These are phyloP conservation scores for Hydnomerulius pinastri DNA, from an alignment of 768 basidiomycete species.

Conservation along the genomic window DNA sequence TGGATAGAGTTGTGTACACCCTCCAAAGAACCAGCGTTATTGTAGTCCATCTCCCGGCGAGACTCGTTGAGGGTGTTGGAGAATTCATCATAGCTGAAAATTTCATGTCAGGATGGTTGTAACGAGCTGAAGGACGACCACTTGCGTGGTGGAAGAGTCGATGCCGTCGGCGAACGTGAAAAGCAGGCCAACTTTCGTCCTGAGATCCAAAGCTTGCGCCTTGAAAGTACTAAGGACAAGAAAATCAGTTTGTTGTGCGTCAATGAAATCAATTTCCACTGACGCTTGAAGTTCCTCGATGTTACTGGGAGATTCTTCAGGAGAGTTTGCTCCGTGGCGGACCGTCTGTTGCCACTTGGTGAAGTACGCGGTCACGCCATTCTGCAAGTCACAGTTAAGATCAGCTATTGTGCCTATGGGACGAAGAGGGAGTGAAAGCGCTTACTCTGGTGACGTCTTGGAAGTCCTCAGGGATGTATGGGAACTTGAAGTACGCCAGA, in stretches of 20 bases:
- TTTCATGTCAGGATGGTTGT: not conserved
- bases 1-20: conserved; percentile 22
- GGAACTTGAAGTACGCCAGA: too few species aligned
- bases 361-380: too few species aligned
- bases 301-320: too few species aligned
- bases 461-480: too few species aligned
- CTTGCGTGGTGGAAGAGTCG: conserved; percentile 14
- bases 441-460: too few species aligned
- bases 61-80: conserved; percentile 27
- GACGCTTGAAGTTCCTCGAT: conserved; percentile 21
- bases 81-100: conserved; percentile 29
- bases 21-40: conserved; percentile 22
- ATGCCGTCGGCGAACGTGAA: conserved; percentile 19
- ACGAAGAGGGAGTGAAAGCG: too few species aligned
- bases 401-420: too few species aligned
- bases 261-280: not conserved
- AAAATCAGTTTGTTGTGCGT: not conserved
- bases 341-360: too few species aligned
- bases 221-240: conserved; percentile 16
- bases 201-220: conserved; percentile 7
- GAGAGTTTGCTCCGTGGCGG: too few species aligned
- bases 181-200: conserved; percentile 19
- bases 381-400: too few species aligned
- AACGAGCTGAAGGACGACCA: not conserved
- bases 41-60: conserved; percentile 9